Conservation (phyloP, 768 basidiomycete genomes). For the Calocybe gangraenosa region DNA sequence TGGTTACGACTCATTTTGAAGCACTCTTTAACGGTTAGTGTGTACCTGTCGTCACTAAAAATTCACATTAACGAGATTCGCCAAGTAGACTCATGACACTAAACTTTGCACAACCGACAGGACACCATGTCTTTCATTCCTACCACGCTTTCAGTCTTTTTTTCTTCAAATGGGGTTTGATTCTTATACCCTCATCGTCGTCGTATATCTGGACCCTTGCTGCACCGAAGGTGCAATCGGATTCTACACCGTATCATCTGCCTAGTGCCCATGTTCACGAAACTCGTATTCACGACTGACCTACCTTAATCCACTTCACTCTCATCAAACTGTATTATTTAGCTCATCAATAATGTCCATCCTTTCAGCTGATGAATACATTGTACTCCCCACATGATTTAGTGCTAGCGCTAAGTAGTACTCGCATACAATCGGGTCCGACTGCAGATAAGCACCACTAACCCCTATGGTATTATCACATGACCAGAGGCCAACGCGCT, state of each 20-base stretch:
- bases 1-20: too few relatives aligned
- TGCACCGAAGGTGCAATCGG: too few relatives aligned
- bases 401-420: too few relatives aligned
- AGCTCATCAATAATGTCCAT: conserved; percentile 25
- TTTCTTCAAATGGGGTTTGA: conserved; percentile 5
- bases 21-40: too few relatives aligned
- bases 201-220: too few relatives aligned
- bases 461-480: too few relatives aligned
- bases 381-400: conserved; percentile 3
- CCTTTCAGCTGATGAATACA: conserved; percentile 9
- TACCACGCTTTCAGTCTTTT: conserved; percentile 1
- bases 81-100: conserved; percentile 11
- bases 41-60: too few relatives aligned
- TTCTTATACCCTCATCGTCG: too few relatives aligned
- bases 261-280: conserved; percentile 20
- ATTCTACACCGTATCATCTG: conserved; percentile 10
- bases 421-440: too few relatives aligned
- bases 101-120: conserved; percentile 4
- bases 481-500: conserved; percentile 3
- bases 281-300: conserved; percentile 20
- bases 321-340: conserved; percentile 28
- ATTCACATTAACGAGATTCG: too few relatives aligned
- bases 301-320: conserved; percentile 20
- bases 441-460: too few relatives aligned
- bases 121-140: conserved; percentile 15